Evolutionary conservation across 805 yeast species (phyloP).

Genomic region (Candida easanensis): DNA sequence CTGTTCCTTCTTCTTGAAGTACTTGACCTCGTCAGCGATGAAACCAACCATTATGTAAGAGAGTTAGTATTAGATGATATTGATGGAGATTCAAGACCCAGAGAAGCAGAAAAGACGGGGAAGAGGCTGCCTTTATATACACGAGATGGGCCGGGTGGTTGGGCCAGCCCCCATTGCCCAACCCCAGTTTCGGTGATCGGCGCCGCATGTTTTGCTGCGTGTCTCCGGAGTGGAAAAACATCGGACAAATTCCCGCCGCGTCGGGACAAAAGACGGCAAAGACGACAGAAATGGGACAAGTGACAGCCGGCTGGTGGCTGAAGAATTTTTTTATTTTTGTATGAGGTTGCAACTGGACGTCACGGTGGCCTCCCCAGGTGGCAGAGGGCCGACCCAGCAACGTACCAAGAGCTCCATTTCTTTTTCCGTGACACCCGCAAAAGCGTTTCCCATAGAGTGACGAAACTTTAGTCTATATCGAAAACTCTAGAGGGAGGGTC

Average conservation of each 20-base stretch:
- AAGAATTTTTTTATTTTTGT: too few species aligned
- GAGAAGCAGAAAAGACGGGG: neutral
- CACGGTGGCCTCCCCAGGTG: too few species aligned
- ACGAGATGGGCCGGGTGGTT: neutral
- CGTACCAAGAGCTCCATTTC: too few species aligned
- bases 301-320: too few species aligned
- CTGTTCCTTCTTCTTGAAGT: constrained; percentile 12
- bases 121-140: constrained; percentile 1
- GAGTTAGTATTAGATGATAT: neutral
- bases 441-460: too few species aligned
- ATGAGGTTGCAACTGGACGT: too few species aligned
- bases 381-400: too few species aligned
- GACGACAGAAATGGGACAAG: too few species aligned
- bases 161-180: neutral
- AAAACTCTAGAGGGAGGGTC: too few species aligned
- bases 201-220: constrained; percentile 3
- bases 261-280: neutral
- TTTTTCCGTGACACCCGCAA: too few species aligned
- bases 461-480: too few species aligned
- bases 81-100: neutral
- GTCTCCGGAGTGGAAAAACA: constrained; percentile 13
- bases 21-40: constrained; percentile 23
- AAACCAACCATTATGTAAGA: constrained; percentile 17
- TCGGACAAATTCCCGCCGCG: constrained; percentile 7
- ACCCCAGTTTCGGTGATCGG: neutral